A percentile compares a stretch with the other conserved stretches of the same genome.
phyloP scores from a whole-genome alignment of 371 early-diverging fungal genomes.

The Haplosporangium sp. region DNA sequence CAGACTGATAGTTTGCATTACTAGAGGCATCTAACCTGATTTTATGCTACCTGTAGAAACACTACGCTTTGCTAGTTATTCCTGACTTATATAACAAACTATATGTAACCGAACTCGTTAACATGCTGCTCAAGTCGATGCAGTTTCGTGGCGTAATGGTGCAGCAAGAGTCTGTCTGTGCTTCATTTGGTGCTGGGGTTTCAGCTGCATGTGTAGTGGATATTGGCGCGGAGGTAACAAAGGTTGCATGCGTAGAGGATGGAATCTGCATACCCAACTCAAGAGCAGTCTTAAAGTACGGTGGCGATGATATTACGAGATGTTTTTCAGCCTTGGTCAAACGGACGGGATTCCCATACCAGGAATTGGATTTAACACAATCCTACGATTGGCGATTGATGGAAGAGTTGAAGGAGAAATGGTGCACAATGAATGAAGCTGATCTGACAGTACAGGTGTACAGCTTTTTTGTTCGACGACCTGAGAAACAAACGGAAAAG shows the following conservation, averaged over 20 bases:
- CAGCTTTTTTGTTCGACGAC: slow-evolving; percentile 84
- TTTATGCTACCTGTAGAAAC: slow-evolving; percentile 54
- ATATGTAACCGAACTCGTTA: slow-evolving; percentile 73
- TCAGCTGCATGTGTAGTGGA: slow-evolving; percentile 90
- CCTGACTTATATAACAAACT: slow-evolving; percentile 79
- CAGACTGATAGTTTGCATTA: neutral
- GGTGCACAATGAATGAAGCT: slow-evolving; percentile 85
- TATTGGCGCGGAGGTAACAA: slow-evolving; percentile 91
- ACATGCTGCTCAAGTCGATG: slow-evolving; percentile 80
- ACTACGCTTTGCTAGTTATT: slow-evolving; percentile 80
- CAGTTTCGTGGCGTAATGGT: slow-evolving; percentile 79
- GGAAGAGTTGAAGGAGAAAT: slow-evolving; percentile 82
- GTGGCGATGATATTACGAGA: slow-evolving; percentile 89
- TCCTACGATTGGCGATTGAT: slow-evolving; percentile 78
- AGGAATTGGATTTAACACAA: slow-evolving; percentile 69
- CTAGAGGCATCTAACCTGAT: neutral
- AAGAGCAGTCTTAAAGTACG: slow-evolving; percentile 69
- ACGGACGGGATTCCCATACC: slow-evolving; percentile 82
- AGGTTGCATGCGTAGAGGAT: slow-evolving; percentile 87
- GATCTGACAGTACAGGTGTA: slow-evolving; percentile 86
- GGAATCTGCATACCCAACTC: slow-evolving; percentile 83
- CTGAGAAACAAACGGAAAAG: slow-evolving; percentile 75
- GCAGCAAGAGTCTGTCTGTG: slow-evolving; percentile 85
- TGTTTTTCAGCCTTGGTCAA: slow-evolving; percentile 75
- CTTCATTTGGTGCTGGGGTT: slow-evolving; percentile 90